phyloP scores from a whole-genome alignment of 257 asterid species.

The Forsythia viridissima region DNA sequence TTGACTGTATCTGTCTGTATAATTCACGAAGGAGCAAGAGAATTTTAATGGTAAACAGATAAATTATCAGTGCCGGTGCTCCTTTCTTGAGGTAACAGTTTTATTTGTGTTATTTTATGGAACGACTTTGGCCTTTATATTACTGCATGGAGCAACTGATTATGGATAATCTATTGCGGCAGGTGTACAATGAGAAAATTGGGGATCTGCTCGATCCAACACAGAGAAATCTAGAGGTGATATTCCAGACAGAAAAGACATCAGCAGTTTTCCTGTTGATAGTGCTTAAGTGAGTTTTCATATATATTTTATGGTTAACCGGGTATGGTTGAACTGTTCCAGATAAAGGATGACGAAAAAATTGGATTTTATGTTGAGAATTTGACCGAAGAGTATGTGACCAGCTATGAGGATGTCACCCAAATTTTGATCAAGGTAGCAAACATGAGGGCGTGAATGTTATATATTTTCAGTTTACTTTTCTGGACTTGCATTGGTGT shows the following conservation, averaged over 20 bases:
- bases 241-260: not conserved
- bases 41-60: conserved; percentile 62
- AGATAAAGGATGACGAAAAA: conserved; percentile 84
- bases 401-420: conserved; percentile 77
- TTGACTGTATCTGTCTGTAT: conserved; percentile 17
- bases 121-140: conserved; percentile 1
- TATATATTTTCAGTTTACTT: not conserved
- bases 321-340: conserved; percentile 24
- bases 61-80: conserved; percentile 93
- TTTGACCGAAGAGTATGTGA: conserved; percentile 85
- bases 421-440: conserved; percentile 83
- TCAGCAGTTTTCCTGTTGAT: not conserved
- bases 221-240: conserved; percentile 78
- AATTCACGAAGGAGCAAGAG: conserved; percentile 63
- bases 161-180: conserved; percentile 21
- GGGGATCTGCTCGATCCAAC: conserved; percentile 93
- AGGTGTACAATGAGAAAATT: conserved; percentile 87
- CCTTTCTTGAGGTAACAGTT: conserved; percentile 82
- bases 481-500: not conserved
- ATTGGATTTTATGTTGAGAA: conserved; percentile 89
- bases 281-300: not conserved
- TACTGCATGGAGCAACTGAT: conserved; percentile 1
- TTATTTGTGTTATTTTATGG: not conserved
- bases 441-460: conserved; percentile 8
- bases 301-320: conserved; percentile 1